A percentile compares a stretch with the other conserved stretches of the same genome.
Evolutionary conservation across 73 alveolate species (phyloP).

Genomic region (Halteria grandinella): DNA sequence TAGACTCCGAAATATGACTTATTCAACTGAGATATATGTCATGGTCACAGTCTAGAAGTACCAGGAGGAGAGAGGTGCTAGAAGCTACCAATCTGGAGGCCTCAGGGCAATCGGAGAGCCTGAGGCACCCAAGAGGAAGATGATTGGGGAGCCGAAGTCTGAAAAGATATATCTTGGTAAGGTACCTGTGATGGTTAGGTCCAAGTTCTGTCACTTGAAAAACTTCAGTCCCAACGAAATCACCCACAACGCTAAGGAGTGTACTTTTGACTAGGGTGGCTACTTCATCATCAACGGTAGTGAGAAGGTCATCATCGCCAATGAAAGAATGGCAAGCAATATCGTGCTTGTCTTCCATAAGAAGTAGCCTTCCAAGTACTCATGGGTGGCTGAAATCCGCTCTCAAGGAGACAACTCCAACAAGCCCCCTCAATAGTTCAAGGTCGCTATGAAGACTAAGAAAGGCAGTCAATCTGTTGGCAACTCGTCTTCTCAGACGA

Average conservation of each 20-base stretch:
- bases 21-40: constrained; percentile 89
- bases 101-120: no score
- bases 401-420: constrained; percentile 76
- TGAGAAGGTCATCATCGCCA: constrained; percentile 98
- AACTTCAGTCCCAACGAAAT: constrained; percentile 69
- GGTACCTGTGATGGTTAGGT: constrained; percentile 95
- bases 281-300: constrained; percentile 97
- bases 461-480: constrained; percentile 35
- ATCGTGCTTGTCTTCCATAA: constrained; percentile 94
- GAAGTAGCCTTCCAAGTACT: constrained; percentile 87
- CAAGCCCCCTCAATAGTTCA: constrained; percentile 79
- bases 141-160: constrained; percentile 7
- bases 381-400: constrained; percentile 93
- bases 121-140: no score
- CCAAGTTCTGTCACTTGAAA: constrained; percentile 82
- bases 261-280: constrained; percentile 97
- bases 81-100: not conserved
- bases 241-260: constrained; percentile 78
- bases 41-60: no score
- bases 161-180: constrained; percentile 73
- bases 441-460: constrained; percentile 71
- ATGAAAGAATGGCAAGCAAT: constrained; percentile 99
- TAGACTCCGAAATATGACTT: constrained; percentile 92
- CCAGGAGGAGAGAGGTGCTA: constrained; percentile 56
- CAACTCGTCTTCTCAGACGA: no score